phyloP scores from a whole-genome alignment of 768 basidiomycete species.

The Russula vinacea region DNA sequence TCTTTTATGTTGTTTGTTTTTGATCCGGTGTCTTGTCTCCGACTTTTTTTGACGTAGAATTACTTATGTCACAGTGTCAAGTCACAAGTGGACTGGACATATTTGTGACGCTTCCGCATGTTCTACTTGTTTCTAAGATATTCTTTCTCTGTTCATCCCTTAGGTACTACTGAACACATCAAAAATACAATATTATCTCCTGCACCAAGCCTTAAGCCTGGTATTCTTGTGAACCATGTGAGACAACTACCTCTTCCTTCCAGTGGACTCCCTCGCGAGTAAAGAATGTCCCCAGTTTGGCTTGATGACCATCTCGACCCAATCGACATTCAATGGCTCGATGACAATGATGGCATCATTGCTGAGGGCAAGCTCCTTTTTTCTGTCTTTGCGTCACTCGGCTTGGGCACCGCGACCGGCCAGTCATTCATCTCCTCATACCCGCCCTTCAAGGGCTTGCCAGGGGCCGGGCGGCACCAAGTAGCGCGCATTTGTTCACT shows the following conservation, averaged over 20 bases:
- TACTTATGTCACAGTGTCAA: no score
- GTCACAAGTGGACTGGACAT: no score
- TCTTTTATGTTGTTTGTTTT: no score
- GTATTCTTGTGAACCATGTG: no score
- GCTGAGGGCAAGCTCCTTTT: conserved; percentile 48
- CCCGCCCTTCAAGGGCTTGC: conserved; percentile 48
- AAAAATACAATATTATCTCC: no score
- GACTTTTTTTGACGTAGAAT: no score
- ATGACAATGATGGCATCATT: conserved; percentile 73
- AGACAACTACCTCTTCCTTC: conserved; percentile 61
- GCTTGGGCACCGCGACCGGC: conserved; percentile 54
- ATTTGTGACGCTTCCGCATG: no score
- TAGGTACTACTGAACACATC: no score
- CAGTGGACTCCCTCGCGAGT: conserved; percentile 49
- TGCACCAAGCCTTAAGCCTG: no score
- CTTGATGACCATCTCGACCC: conserved; percentile 53
- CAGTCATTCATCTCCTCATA: conserved; percentile 59
- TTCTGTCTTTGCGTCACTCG: conserved; percentile 40
- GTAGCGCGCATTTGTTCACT: conserved; percentile 61
- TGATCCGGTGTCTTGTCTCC: no score
- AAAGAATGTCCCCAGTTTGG: conserved; percentile 61
- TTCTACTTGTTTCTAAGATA: no score
- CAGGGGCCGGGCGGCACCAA: conserved; percentile 70
- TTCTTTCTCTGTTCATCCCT: no score
- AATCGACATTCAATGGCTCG: conserved; percentile 69